Base-by-base conservation (phyloP, 1,284 basidiomycete species). In the Sporisorium iseilematis-ciliati region DNA sequence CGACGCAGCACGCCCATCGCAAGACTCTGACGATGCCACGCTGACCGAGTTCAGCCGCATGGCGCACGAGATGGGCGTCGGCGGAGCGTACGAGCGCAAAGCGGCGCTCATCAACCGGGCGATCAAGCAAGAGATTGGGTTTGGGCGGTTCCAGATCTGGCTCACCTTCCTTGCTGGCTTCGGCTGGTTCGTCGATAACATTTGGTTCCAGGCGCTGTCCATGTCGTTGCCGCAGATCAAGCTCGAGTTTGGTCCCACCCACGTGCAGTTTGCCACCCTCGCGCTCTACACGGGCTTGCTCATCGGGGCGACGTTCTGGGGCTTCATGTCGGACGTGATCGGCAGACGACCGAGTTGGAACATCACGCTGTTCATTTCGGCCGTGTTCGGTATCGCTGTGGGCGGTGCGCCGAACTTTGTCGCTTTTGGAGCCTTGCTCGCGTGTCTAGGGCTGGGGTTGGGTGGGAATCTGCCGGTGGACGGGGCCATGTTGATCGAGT, bases 81-180 rank as follows among this genome's bases (percentile, higher is more conserved):
- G 57, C 4, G 75, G 62, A 5, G 56, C 69, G 2, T 82, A 80
- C 70, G 78, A 81, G 58, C 75, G 82, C 48, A 82, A 83, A 66
- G 71, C 82, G 10, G 58, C 68, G 2, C 62, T 82, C 7, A 46
- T 82, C 58, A 83, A 83, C 60, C 49, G 60, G n/a, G 56, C 72
- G 33, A 79, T 83, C 60, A 78, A 77, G 57, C 70, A 80, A 33
- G 75, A 80, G 18, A 81, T 91, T 61, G 90, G 90, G 21, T 90
- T 90, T 65, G 90, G 90, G 16, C 86, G 86, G 56, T 91, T 90
- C 84, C 90, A 91, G 78, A 85, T 87, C 69, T 88, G 90, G 82
- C 86, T 91, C 38, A 90, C 90, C 75, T 66, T 88, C 56, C 85
- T 90, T 8, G 88, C 89, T 42, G 90, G 90, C 41, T 83, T 88